A percentile compares a stretch with the other conserved stretches of the same genome.
Evolutionary conservation across 306 rosid species (phyloP).

Genomic region (Canavalia ensiformis): DNA sequence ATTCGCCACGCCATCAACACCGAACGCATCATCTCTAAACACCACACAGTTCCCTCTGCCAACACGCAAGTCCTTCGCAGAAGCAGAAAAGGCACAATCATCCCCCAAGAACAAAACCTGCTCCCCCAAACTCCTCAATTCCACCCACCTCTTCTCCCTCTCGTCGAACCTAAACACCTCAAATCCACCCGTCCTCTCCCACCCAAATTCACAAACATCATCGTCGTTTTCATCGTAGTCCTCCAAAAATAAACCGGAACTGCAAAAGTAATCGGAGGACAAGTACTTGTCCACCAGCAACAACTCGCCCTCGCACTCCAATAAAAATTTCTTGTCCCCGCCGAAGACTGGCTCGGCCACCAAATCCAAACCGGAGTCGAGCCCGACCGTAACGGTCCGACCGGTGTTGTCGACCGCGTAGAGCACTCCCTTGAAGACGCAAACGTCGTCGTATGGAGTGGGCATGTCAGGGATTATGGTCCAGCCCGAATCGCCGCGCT

Average conservation of each 20-base stretch:
- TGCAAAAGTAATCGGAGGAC: not conserved
- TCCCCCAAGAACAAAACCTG: constrained; percentile 79
- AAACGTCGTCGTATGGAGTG: constrained; percentile 77
- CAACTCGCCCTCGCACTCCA: constrained; percentile 68
- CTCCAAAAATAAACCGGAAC: not conserved
- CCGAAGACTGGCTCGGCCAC: constrained; percentile 82
- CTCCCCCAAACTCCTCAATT: constrained; percentile 66
- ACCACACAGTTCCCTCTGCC: constrained; percentile 68
- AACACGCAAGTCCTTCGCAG: constrained; percentile 56
- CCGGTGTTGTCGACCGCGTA: constrained; percentile 79
- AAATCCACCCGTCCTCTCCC: constrained; percentile 70
- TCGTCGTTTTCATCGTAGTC: not conserved
- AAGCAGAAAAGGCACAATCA: constrained; percentile 72
- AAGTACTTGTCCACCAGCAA: constrained; percentile 76
- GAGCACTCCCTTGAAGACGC: constrained; percentile 55
- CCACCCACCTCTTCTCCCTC: constrained; percentile 66
- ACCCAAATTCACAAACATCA: not conserved
- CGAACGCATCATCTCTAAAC: constrained; percentile 65
- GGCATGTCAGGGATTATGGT: constrained; percentile 67
- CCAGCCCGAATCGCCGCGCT: constrained; percentile 68
- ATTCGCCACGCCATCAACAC: constrained; percentile 36
- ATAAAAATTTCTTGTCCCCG: constrained; percentile 85
- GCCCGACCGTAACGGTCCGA: constrained; percentile 61
- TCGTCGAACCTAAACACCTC: constrained; percentile 61
- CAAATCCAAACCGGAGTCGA: constrained; percentile 44